These are phyloP conservation scores for Phaeotremella skinneri DNA, from an alignment of 768 basidiomycete genomes.

Conservation along the genomic window DNA sequence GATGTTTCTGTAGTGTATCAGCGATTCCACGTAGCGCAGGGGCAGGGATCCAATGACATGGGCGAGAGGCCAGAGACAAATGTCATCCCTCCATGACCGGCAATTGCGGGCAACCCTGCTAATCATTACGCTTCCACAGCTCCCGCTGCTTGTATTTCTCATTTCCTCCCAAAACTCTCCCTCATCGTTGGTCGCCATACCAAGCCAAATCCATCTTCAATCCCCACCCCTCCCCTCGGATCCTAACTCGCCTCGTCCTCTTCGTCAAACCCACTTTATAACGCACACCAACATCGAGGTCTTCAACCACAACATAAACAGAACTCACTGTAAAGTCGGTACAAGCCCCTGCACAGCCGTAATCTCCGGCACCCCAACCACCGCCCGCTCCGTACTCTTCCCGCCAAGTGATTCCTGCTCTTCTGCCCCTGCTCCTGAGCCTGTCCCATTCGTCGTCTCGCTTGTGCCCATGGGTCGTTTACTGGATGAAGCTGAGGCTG, in stretches of 20 bases:
- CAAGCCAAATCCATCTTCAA: not conserved
- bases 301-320: not conserved
- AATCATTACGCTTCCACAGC: conserved; percentile 13
- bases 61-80: conserved; percentile 7
- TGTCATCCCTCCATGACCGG: not conserved
- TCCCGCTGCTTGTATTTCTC: too few species aligned
- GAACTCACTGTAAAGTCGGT: conserved; percentile 81
- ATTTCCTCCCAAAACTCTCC: not conserved
- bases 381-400: conserved; percentile 17
- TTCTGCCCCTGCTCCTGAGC: conserved; percentile 6
- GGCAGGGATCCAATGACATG: not conserved
- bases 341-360: conserved; percentile 97
- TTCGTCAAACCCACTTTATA: conserved; percentile 3
- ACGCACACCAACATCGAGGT: not conserved
- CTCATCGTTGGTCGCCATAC: conserved; percentile 7
- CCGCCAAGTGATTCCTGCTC: not conserved
- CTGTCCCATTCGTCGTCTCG: not conserved
- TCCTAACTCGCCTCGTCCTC: not conserved
- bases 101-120: not conserved
- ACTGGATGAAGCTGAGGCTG: not conserved
- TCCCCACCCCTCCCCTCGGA: not conserved
- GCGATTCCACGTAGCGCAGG: not conserved
- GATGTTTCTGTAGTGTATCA: conserved; percentile 65
- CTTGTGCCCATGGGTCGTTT: not conserved
- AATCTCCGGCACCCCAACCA: conserved; percentile 59